These are phyloP conservation scores for Trichoderma oligosporum DNA, from an alignment of 2,329 filamentous ascomycete genomes.

Conservation along the genomic window DNA sequence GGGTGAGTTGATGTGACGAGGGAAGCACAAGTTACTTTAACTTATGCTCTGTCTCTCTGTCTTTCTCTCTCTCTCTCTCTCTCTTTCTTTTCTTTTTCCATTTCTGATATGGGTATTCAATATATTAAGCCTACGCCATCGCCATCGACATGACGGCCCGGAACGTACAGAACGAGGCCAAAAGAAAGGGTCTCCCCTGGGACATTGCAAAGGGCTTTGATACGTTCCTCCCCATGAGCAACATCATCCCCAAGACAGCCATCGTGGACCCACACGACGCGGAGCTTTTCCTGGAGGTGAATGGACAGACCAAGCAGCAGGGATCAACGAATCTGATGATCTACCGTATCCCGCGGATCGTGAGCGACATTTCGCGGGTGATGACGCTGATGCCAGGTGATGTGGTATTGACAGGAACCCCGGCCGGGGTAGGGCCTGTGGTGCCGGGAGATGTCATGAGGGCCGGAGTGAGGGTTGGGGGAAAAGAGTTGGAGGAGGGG, in stretches of 20 bases:
- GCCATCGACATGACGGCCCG: constrained; percentile 97
- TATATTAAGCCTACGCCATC: constrained; percentile 82
- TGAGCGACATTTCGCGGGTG: constrained; percentile 89
- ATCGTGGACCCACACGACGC: constrained; percentile 86
- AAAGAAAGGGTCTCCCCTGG: constrained; percentile 93
- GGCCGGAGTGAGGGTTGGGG: constrained; percentile 73
- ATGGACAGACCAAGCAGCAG: constrained; percentile 70
- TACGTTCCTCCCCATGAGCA: constrained; percentile 86
- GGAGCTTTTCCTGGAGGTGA: constrained; percentile 81
- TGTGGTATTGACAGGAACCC: constrained; percentile 92
- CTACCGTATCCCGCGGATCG: constrained; percentile 79
- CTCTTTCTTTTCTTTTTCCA: no score
- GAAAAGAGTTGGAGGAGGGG: constrained; percentile 80
- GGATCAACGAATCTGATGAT: constrained; percentile 95
- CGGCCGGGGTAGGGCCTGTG: constrained; percentile 88
- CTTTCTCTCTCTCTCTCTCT: no score
- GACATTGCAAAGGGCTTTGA: constrained; percentile 96
- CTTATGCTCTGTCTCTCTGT: no score
- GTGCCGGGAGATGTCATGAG: constrained; percentile 82
- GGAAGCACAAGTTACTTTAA: no score
- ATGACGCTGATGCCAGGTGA: constrained; percentile 93
- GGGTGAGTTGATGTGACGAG: constrained; percentile 52
- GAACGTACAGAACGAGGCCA: constrained; percentile 93
- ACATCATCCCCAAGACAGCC: constrained; percentile 71
- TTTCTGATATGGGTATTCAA: no score